These are phyloP conservation scores for Nicotiana rustica DNA, from an alignment of 305 asterid species.

Conservation along the genomic window DNA sequence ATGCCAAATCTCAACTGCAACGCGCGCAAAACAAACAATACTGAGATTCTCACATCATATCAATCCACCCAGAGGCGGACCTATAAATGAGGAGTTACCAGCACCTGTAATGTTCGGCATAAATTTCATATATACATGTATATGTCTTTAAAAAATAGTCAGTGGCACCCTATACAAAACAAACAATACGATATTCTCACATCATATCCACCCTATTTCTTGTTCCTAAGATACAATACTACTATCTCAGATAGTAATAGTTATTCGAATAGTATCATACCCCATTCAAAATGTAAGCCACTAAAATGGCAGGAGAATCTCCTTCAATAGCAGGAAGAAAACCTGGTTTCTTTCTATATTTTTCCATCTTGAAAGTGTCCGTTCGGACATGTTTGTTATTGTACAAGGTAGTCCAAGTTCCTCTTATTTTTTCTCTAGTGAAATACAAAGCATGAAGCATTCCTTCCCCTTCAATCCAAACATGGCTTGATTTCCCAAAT, in stretches of 20 bases:
- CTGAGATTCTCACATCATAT: constrained; percentile 5
- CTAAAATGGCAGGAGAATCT: constrained; percentile 40
- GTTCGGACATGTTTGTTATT: constrained; percentile 43
- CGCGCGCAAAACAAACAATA: background rate
- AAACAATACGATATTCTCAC: background rate
- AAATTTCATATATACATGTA: no score
- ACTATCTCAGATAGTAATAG: background rate
- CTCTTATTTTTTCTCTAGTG: constrained; percentile 19
- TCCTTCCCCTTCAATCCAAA: constrained; percentile 58
- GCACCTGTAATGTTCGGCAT: no score
- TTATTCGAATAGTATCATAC: constrained; percentile 15
- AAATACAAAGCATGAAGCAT: constrained; percentile 53
- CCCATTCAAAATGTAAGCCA: constrained; percentile 39
- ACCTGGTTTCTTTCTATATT: constrained; percentile 40
- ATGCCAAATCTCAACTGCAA: constrained; percentile 68
- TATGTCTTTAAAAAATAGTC: no score
- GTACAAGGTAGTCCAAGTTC: constrained; percentile 40
- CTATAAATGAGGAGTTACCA: no score
- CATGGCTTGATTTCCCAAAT: constrained; percentile 44
- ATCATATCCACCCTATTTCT: background rate
- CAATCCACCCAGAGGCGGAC: background rate
- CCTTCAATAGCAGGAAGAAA: constrained; percentile 52
- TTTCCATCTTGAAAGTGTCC: constrained; percentile 37
- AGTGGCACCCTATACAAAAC: background rate
- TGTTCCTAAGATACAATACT: background rate